These are phyloP conservation scores for Trypanosomatidae sp. DNA, from an alignment of 208 protist genomes.

Conservation along the genomic window DNA sequence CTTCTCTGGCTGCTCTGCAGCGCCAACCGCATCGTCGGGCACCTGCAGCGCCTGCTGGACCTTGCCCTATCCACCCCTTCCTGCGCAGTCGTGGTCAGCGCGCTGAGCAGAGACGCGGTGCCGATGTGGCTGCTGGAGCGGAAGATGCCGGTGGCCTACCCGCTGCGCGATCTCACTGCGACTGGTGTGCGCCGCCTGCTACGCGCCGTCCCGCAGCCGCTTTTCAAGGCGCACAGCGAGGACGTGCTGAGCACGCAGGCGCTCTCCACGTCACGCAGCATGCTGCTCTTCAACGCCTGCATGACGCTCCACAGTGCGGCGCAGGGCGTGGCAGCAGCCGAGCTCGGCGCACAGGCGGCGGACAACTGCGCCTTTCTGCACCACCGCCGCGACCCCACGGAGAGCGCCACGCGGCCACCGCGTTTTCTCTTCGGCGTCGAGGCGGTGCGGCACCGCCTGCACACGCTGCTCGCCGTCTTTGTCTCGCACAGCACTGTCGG, in stretches of 20 bases:
- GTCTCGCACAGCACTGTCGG: neutral
- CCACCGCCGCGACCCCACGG: slow-evolving; percentile 6
- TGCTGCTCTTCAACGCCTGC: slow-evolving; percentile 33
- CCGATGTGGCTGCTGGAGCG: slow-evolving; percentile 34
- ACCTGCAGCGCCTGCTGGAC: slow-evolving; percentile 33
- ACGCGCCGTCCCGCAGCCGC: slow-evolving; percentile 13
- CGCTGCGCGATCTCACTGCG: slow-evolving; percentile 23
- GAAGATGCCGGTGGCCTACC: slow-evolving; percentile 32
- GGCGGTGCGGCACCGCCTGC: slow-evolving; percentile 31
- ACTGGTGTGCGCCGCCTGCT: slow-evolving; percentile 19
- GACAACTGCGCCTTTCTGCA: slow-evolving; percentile 16
- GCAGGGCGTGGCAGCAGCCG: neutral
- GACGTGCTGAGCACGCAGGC: slow-evolving; percentile 2
- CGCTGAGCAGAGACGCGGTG: slow-evolving; percentile 33
- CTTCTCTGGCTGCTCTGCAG: slow-evolving; percentile 43
- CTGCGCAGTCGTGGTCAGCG: slow-evolving; percentile 50
- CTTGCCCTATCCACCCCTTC: slow-evolving; percentile 27
- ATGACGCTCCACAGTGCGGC: slow-evolving; percentile 18
- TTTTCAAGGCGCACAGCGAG: slow-evolving; percentile 10
- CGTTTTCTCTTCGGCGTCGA: slow-evolving; percentile 54
- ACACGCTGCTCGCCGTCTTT: slow-evolving; percentile 44
- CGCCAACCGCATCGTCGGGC: slow-evolving; percentile 23
- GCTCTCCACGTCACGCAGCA: slow-evolving; percentile 20
- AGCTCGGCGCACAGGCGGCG: neutral
- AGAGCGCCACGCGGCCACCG: too few relatives aligned